Conservation (phyloP, 78 protist genomes). For the Salpingoeca rosetta region DNA sequence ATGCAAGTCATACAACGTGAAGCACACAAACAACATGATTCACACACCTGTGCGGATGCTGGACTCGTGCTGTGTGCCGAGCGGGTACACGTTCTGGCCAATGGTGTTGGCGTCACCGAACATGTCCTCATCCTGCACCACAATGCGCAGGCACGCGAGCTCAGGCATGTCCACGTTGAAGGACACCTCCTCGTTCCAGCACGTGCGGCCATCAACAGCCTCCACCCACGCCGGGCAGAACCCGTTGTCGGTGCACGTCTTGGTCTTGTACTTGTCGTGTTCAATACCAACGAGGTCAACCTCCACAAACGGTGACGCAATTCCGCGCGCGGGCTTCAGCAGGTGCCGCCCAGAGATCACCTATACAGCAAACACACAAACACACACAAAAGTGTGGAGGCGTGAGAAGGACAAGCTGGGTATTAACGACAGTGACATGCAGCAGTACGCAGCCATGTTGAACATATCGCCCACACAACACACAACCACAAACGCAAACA, state of each 20-base stretch:
- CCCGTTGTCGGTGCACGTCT: neutral
- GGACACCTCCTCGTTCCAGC: neutral
- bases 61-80: neutral
- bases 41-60: neutral
- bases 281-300: neutral
- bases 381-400: too few species aligned
- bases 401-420: too few species aligned
- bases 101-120: conserved; percentile 4
- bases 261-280: neutral
- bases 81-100: neutral
- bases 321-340: neutral
- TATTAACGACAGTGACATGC: too few species aligned
- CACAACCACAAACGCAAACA: too few species aligned
- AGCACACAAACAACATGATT: neutral
- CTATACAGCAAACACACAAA: too few species aligned
- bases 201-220: too few species aligned
- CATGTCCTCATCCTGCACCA: neutral
- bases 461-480: too few species aligned
- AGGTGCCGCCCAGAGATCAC: neutral
- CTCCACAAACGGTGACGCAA: neutral
- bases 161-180: neutral
- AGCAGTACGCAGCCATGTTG: too few species aligned
- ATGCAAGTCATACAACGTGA: neutral
- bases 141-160: neutral
- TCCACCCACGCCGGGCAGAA: neutral